A percentile compares a stretch with the other conserved stretches of the same genome.
Conservation (phyloP, 805 yeast species). For the Debaryomyces hansenii region DNA sequence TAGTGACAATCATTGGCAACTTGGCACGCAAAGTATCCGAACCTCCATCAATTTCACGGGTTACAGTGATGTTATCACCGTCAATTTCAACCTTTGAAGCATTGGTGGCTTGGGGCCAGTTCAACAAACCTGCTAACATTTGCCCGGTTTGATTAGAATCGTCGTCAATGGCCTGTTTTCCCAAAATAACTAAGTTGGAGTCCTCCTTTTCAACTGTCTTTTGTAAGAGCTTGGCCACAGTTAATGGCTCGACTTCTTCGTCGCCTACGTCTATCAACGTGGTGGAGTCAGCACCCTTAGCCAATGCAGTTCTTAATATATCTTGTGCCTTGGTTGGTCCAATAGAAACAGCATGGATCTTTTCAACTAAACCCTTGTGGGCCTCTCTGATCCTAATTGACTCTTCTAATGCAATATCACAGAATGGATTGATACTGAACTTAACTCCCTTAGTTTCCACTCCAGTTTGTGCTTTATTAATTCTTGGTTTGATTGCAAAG, state of each 20-base stretch:
- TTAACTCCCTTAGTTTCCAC: slow-evolving; percentile 88
- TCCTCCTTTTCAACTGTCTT: slow-evolving; percentile 68
- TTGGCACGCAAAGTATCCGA: slow-evolving; percentile 75
- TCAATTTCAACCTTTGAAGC: slow-evolving; percentile 79
- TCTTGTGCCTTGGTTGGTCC: slow-evolving; percentile 89
- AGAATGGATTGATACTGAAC: slow-evolving; percentile 93
- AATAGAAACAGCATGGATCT: slow-evolving; percentile 86
- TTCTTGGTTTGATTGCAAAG: slow-evolving; percentile 88
- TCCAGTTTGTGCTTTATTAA: slow-evolving; percentile 81
- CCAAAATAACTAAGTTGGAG: slow-evolving; percentile 81
- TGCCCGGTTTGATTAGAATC: slow-evolving; percentile 96
- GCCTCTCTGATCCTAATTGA: slow-evolving; percentile 75
- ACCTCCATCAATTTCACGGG: slow-evolving; percentile 96
- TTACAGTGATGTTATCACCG: slow-evolving; percentile 62
- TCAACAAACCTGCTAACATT: slow-evolving; percentile 87
- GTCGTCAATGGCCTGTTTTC: slow-evolving; percentile 96
- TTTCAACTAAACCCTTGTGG: slow-evolving; percentile 67
- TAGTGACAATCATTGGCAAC: slow-evolving; percentile 83
- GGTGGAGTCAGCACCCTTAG: slow-evolving; percentile 90
- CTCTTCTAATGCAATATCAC: slow-evolving; percentile 97
- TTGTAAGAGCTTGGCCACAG: slow-evolving; percentile 82
- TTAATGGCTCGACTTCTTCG: slow-evolving; percentile 76
- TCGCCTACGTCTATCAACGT: slow-evolving; percentile 80
- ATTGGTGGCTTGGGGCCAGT: slow-evolving; percentile 97
- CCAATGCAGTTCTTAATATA: slow-evolving; percentile 82